Evolutionary conservation across 2,329 filamentous ascomycete species (phyloP), one percentile per base, ranked within the genome.

Genomic region (Aspergillus spinulosporus): DNA sequence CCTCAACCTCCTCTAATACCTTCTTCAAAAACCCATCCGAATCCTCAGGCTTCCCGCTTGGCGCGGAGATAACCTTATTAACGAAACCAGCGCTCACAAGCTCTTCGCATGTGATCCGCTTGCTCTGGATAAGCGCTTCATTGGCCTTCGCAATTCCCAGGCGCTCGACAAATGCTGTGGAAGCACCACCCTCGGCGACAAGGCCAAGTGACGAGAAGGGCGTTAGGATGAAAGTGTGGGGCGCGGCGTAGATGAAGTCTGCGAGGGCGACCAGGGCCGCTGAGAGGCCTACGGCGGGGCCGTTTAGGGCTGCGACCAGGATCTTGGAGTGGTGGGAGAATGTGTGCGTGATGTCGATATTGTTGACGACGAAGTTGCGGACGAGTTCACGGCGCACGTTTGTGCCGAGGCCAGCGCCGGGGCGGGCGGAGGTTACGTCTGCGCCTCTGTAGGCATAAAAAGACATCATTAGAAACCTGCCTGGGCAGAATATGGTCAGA

Each of bases 281-380:
- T 1, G 88, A 89, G 32, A 97, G 86, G 4, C 94, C 94, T 52
- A 99, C 82, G 8, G 87, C 92, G 4, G 94, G 94, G 2, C 93
- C 94, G 76, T 97, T 97, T 63, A 97, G 86, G 0, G 90, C 94
- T 0, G 88, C 87, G 58, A 97, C 84, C 26, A 97, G 88, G 75
- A 97, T 89, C 78, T 97, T 97, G 66, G 92, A 90, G 76, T 97
- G 94, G 11, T 86, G 87, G 79, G 94, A 92, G 79, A 97, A 96
- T 66, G 91, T 88, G 66, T 90, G 88, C 2, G 92, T 94, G 66
- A 90, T 84, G 81, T 96, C 89, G 55, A 97, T 84, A 80, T 97
- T 97, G 80, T 89, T 88, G 64, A 88, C 80, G 8, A 90, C 88
- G 75, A 97, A 96, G 69, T 72, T 78, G 50, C 82, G 80, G 36